phyloP scores from a whole-genome alignment of 2,329 filamentous ascomycete species.

The Monosporascus cannonballus region DNA sequence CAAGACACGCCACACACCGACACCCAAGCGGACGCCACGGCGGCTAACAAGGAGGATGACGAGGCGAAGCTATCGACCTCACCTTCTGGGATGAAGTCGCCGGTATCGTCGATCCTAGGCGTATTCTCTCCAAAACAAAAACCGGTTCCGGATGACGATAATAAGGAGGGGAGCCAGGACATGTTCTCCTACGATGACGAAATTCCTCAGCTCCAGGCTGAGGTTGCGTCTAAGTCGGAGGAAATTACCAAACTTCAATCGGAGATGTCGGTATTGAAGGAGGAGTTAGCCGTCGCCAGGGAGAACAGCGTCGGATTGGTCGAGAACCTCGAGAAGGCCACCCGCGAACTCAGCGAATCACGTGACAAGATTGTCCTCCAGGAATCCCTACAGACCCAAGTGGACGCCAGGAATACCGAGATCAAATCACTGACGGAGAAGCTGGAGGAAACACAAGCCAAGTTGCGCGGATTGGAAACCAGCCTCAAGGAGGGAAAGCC shows the following conservation, averaged over 20 bases:
- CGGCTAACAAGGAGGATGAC: constrained; percentile 25
- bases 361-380: constrained; percentile 34
- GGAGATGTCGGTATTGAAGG: constrained; percentile 62
- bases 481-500: constrained; percentile 27
- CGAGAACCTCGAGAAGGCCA: constrained; percentile 61
- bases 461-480: constrained; percentile 38
- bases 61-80: constrained; percentile 14
- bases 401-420: constrained; percentile 42
- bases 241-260: constrained; percentile 65
- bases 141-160: constrained; percentile 27
- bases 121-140: constrained; percentile 45
- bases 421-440: constrained; percentile 45
- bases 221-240: constrained; percentile 62
- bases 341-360: constrained; percentile 51
- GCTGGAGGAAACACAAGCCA: constrained; percentile 35
- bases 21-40: constrained; percentile 8
- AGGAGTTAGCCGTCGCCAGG: constrained; percentile 64
- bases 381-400: constrained; percentile 42
- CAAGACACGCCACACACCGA: constrained; percentile 8
- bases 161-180: constrained; percentile 50
- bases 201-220: constrained; percentile 70
- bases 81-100: constrained; percentile 35
- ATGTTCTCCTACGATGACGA: constrained; percentile 93
- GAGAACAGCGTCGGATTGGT: constrained; percentile 65
- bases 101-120: constrained; percentile 40